Evolutionary conservation across 805 yeast genomes (phyloP), one percentile per base, ranked within the genome.

Genomic region (Ogataea trehalophila): DNA sequence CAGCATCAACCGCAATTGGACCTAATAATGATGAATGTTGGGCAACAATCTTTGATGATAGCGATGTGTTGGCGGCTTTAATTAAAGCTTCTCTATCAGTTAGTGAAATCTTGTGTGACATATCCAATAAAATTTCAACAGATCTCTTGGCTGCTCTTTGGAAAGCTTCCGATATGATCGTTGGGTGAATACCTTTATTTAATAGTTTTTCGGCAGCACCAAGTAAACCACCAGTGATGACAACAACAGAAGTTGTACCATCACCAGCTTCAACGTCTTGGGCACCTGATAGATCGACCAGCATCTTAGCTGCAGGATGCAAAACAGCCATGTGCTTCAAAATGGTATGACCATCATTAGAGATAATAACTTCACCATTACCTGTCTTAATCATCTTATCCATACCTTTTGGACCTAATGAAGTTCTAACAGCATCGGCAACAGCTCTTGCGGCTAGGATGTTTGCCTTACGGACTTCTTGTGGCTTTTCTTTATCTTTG

Each of bases 211-310:
- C 99, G 46, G 98, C 96, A 16, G 99, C 99, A 31, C 92, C 96
- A 46, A 94, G 74, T 42, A 94, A 70, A 5, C 97, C 92, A 35
- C 99, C 99, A 6, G 97, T 88, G 52, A 94, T 75, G 46, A 94
- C 92, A 29, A 95, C 99, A 33, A 94, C 99, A 2, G 97, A 85
- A 0, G 99, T 94, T 33, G 99, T 94, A 54, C 99, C 99, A 66
- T 94, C 99, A 47, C 99, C 99, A n/a, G 98, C 99, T 68, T 91
- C 99, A 36, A 91, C 86, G 60, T 94, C 99, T 70, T 94, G 99
- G 1, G 99, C 98, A 38, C 91, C 97, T 50, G 96, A 85, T 26
- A 94, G 87, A 65, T 94, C 98, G 40, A 94, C 99, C 61, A 79
- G 66, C 98, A 94, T 94, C 62, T 90, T 85, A 1, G 99, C 99